Evolutionary conservation across 805 yeast species (phyloP).

Genomic region (Kregervanrija fluxuum): DNA sequence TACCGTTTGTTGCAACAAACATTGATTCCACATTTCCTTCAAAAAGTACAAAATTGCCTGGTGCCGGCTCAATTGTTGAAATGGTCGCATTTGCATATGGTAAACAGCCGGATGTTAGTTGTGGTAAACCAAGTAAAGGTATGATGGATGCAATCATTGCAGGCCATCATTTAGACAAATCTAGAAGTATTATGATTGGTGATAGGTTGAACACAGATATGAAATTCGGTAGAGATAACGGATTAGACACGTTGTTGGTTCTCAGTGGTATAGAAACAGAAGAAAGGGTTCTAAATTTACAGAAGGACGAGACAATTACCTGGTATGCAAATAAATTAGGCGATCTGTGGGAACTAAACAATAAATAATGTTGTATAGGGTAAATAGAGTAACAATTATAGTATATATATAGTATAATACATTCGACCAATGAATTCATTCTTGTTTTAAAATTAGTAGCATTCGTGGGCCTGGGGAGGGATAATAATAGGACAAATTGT

Average conservation of each 20-base stretch:
- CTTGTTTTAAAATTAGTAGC: no score
- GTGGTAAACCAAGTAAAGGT: slow-evolving; percentile 87
- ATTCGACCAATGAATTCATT: no score
- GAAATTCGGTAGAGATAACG: slow-evolving; percentile 83
- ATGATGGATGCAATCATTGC: slow-evolving; percentile 89
- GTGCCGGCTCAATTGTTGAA: slow-evolving; percentile 90
- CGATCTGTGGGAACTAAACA: slow-evolving; percentile 53
- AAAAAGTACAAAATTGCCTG: slow-evolving; percentile 79
- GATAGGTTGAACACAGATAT: slow-evolving; percentile 94
- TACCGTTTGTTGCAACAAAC: slow-evolving; percentile 85
- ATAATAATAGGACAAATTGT: no score
- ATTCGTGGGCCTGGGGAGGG: no score
- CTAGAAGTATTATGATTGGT: slow-evolving; percentile 83
- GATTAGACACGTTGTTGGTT: slow-evolving; percentile 79
- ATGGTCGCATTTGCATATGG: slow-evolving; percentile 68
- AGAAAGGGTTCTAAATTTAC: slow-evolving; percentile 40
- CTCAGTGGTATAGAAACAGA: slow-evolving; percentile 88
- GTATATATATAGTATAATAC: no score
- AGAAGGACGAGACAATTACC: slow-evolving; percentile 46
- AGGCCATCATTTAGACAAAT: slow-evolving; percentile 47
- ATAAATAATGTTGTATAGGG: no score
- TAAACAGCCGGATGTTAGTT: slow-evolving; percentile 64
- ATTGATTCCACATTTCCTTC: slow-evolving; percentile 93
- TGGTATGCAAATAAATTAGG: slow-evolving; percentile 68
- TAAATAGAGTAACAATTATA: no score